Base-by-base conservation (phyloP, 768 basidiomycete genomes). In the Termitomyces sp. region DNA sequence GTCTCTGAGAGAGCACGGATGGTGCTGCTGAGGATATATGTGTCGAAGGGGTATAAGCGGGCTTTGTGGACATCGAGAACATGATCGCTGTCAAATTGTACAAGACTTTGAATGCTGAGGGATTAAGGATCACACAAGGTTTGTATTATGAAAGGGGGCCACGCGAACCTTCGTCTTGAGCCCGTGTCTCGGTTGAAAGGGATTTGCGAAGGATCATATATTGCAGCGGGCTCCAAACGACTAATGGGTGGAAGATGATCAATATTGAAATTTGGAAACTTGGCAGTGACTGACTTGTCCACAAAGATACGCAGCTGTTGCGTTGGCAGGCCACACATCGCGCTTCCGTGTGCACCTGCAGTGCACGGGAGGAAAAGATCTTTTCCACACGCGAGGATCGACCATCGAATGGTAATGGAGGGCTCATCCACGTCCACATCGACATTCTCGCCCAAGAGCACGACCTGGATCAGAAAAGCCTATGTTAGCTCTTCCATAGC, bases 391-490 rank as follows among this genome's bases (percentile, higher is more conserved):
- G 75, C 80, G 19, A 79, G 59, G 35, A 84, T 73, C 33, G 79
- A 78, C 82, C 82, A 84, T 7, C 80, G 78, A 42, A 84, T 73
- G 9, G 77, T 78, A 30, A 84, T 62, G 0, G 81, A 74, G 1
- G 82, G 82, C 60, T 84, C 82, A 56, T 83, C 82, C 10, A 83
- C 67, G 60, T 84, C 83, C 11, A 83, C 74, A 59, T 83, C 82
- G 5, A 83, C 78, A 52, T 75, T 78, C 59, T 83, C 81, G 6
- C 82, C 83, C 3, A 83, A 62, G 40, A 84, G 70, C 2, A 83
- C 76, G 46, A 84, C 69, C 83, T 84, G 23, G 26, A 33, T 12
- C 15, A 50, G 15, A 10, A 11, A 37, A 38, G 2, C 12, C 14
- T 10, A 38, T n/a, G 8, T 50, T 15, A 50, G 37, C 26, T n/a